Conservation (phyloP, 441 rosid species). For the Populus tomentosa region DNA sequence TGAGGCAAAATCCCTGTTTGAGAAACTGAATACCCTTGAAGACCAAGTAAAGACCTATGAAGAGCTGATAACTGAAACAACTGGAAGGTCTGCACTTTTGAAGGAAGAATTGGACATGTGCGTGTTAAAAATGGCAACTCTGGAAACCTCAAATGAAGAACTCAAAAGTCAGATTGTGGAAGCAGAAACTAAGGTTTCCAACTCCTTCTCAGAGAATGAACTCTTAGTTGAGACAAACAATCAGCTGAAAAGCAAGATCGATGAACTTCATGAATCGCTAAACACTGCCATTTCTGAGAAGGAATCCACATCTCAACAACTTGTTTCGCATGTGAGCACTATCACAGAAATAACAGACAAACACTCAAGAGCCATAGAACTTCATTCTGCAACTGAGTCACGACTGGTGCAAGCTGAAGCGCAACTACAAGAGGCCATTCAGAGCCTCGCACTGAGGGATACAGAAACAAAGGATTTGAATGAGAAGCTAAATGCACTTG, state of each 20-base stretch:
- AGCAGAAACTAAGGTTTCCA: slow-evolving; percentile 56
- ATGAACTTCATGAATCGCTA: slow-evolving; percentile 68
- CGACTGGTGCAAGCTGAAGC: slow-evolving; percentile 34
- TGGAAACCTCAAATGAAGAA: slow-evolving; percentile 57
- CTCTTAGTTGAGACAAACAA: slow-evolving; percentile 68
- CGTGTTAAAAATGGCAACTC: slow-evolving; percentile 44
- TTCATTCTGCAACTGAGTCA: slow-evolving; percentile 46
- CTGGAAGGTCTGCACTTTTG: slow-evolving; percentile 47
- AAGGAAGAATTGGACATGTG: slow-evolving; percentile 65
- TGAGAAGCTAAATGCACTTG: slow-evolving; percentile 55
- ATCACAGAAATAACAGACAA: slow-evolving; percentile 50
- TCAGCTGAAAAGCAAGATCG: slow-evolving; percentile 65
- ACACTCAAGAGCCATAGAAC: slow-evolving; percentile 52
- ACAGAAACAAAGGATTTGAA: slow-evolving; percentile 48
- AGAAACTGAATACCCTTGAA: slow-evolving; percentile 58
- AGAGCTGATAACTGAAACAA: slow-evolving; percentile 53
- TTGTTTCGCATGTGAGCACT: slow-evolving; percentile 44
- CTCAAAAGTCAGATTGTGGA: slow-evolving; percentile 50
- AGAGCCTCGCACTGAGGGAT: slow-evolving; percentile 47
- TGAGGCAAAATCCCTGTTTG: slow-evolving; percentile 53
- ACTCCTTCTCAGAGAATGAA: slow-evolving; percentile 58
- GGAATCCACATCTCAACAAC: slow-evolving; percentile 52
- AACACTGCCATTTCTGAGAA: slow-evolving; percentile 53
- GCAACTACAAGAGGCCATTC: slow-evolving; percentile 50
- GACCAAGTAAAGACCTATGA: slow-evolving; percentile 50